These are phyloP conservation scores for Starmerella davenportii DNA, from an alignment of 805 yeast genomes.

Conservation along the genomic window DNA sequence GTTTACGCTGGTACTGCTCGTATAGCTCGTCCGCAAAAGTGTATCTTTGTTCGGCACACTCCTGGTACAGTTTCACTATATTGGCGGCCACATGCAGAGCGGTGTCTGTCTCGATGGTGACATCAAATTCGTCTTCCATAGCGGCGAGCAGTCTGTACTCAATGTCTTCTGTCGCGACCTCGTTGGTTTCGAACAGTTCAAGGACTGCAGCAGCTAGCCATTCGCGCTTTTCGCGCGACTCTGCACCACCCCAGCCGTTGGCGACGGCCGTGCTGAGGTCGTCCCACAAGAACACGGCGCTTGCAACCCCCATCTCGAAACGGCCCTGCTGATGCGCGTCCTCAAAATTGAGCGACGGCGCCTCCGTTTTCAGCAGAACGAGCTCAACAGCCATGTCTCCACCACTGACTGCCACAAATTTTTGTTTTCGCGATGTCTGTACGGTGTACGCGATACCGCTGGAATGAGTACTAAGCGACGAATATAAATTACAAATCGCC, in stretches of 20 bases:
- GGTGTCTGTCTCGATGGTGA: constrained; percentile 73
- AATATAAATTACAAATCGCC: no score
- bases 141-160: constrained; percentile 76
- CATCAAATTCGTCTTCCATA: constrained; percentile 90
- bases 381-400: constrained; percentile 6
- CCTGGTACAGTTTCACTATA: constrained; percentile 47
- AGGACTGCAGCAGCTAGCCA: constrained; percentile 77
- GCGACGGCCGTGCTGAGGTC: constrained; percentile 75
- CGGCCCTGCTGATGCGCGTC: constrained; percentile 58
- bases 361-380: constrained; percentile 10
- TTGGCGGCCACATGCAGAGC: constrained; percentile 55
- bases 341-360: constrained; percentile 13
- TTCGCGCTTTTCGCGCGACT: constrained; percentile 77
- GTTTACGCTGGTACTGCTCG: constrained; percentile 28
- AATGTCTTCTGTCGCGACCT: constrained; percentile 58
- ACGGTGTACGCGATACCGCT: no score
- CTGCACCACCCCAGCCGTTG: constrained; percentile 90
- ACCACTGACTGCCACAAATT: no score
- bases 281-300: constrained; percentile 85
- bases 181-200: constrained; percentile 48
- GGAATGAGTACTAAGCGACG: no score
- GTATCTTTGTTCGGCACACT: constrained; percentile 39
- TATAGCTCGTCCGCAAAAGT: constrained; percentile 41
- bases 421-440: no score
- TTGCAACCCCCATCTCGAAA: constrained; percentile 82